Evolutionary conservation across 2,329 filamentous ascomycete genomes (phyloP).

Genomic region (Cercospora sp.): DNA sequence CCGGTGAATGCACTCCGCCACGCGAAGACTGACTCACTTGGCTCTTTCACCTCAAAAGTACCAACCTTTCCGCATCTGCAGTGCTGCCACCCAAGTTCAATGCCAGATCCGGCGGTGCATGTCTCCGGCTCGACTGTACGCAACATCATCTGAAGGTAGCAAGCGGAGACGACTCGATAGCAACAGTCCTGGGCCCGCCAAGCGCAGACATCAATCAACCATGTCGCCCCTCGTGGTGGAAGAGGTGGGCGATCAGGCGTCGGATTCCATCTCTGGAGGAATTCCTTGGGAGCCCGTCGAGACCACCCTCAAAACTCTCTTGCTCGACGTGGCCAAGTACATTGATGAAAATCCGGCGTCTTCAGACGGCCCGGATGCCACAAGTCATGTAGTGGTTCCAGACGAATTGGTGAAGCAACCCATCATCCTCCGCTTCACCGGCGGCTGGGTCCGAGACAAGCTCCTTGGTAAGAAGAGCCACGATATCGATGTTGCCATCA

Average conservation of each 20-base stretch:
- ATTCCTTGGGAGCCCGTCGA: constrained; percentile 66
- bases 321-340: constrained; percentile 77
- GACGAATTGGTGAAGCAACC: constrained; percentile 49
- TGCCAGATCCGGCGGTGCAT: constrained; percentile 31
- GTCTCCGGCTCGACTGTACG: constrained; percentile 34
- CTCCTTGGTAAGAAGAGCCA: constrained; percentile 70
- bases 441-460: constrained; percentile 86
- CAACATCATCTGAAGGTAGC: constrained; percentile 31
- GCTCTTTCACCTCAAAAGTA: constrained; percentile 9
- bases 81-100: constrained; percentile 17
- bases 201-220: constrained; percentile 22
- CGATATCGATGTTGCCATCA: constrained; percentile 84
- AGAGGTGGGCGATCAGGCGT: constrained; percentile 34
- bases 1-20: constrained; percentile 27
- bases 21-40: constrained; percentile 27
- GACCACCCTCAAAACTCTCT: constrained; percentile 67
- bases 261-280: constrained; percentile 41
- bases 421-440: constrained; percentile 71
- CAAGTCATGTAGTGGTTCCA: constrained; percentile 43
- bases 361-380: constrained; percentile 21
- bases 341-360: constrained; percentile 53
- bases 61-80: not conserved
- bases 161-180: constrained; percentile 34
- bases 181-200: constrained; percentile 15
- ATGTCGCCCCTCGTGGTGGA: constrained; percentile 38